Evolutionary conservation across 805 yeast genomes (phyloP).

Genomic region (Jamesozyma hellenica): DNA sequence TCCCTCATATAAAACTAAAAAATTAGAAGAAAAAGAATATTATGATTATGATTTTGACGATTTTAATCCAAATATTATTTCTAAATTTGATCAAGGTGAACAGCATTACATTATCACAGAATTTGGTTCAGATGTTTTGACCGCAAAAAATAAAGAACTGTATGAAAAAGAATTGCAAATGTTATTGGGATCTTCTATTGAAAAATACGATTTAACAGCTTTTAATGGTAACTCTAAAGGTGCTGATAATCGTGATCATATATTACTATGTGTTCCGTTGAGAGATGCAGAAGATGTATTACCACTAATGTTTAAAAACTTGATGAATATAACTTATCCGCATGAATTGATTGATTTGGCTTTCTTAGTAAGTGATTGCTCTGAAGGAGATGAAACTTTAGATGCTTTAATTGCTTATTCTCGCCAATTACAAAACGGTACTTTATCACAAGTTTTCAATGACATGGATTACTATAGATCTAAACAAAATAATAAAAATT

Average conservation of each 20-base stretch:
- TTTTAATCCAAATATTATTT: slow-evolving; percentile 26
- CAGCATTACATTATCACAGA: slow-evolving; percentile 30
- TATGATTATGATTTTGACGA: slow-evolving; percentile 28
- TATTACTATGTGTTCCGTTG: slow-evolving; percentile 63
- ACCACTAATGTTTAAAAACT: slow-evolving; percentile 73
- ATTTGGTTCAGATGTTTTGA: slow-evolving; percentile 25
- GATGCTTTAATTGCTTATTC: slow-evolving; percentile 57
- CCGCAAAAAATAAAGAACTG: slow-evolving; percentile 23
- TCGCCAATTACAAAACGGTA: slow-evolving; percentile 61
- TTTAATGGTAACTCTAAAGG: slow-evolving; percentile 48
- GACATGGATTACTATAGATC: slow-evolving; percentile 30
- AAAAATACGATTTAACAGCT: slow-evolving; percentile 50
- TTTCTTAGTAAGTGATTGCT: slow-evolving; percentile 71
- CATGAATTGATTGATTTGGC: slow-evolving; percentile 73
- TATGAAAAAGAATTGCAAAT: slow-evolving; percentile 30
- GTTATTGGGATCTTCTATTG: slow-evolving; percentile 39
- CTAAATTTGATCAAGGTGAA: slow-evolving; percentile 33
- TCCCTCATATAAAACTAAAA: slow-evolving; percentile 8
- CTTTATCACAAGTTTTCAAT: slow-evolving; percentile 36
- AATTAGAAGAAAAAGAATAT: slow-evolving; percentile 24
- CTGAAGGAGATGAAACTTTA: slow-evolving; percentile 53
- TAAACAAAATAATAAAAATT: slow-evolving; percentile 48
- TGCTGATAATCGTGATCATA: slow-evolving; percentile 44
- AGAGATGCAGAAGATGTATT: slow-evolving; percentile 69
- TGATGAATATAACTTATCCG: slow-evolving; percentile 79